These are phyloP conservation scores for Begonia masoniana DNA, from an alignment of 306 rosid genomes.

Conservation along the genomic window DNA sequence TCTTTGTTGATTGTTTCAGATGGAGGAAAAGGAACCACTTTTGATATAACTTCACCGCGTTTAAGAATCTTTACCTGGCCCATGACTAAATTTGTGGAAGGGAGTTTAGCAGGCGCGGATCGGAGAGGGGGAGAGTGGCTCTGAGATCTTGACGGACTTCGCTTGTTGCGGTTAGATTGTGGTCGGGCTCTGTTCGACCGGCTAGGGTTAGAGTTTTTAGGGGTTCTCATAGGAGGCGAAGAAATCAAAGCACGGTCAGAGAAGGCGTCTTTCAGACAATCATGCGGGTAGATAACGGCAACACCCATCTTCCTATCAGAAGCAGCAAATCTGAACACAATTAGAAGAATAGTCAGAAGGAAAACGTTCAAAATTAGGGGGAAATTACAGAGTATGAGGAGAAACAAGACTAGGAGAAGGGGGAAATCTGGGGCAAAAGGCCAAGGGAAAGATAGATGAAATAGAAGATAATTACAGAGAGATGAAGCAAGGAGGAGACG, in stretches of 20 bases:
- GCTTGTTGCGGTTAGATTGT: slow-evolving; percentile 15
- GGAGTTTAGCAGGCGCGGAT: background rate
- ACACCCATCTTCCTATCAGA: slow-evolving; percentile 17
- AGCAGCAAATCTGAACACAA: background rate
- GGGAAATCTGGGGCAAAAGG: background rate
- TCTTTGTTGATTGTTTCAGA: background rate
- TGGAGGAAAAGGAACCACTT: background rate
- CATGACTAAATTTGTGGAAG: slow-evolving; percentile 2
- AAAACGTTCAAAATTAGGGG: background rate
- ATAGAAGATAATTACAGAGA: background rate
- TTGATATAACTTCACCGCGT: slow-evolving; percentile 20
- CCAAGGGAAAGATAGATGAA: background rate
- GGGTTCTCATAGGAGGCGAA: slow-evolving; percentile 2
- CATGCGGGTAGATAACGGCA: slow-evolving; percentile 25
- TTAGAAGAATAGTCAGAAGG: no score
- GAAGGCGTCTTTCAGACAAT: slow-evolving; percentile 7
- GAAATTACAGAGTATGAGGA: background rate
- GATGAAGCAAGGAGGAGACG: background rate
- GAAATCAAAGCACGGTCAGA: background rate
- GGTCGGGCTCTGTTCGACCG: slow-evolving; percentile 4
- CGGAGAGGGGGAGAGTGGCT: background rate
- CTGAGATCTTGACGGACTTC: slow-evolving; percentile 1
- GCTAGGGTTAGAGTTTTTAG: slow-evolving; percentile 4
- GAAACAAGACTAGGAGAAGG: background rate
- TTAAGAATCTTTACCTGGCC: slow-evolving; percentile 32